Evolutionary conservation across 1,139 yeast genomes (phyloP), one percentile per base, ranked within the genome.

Genomic region (Saccharomyces hybrid): DNA sequence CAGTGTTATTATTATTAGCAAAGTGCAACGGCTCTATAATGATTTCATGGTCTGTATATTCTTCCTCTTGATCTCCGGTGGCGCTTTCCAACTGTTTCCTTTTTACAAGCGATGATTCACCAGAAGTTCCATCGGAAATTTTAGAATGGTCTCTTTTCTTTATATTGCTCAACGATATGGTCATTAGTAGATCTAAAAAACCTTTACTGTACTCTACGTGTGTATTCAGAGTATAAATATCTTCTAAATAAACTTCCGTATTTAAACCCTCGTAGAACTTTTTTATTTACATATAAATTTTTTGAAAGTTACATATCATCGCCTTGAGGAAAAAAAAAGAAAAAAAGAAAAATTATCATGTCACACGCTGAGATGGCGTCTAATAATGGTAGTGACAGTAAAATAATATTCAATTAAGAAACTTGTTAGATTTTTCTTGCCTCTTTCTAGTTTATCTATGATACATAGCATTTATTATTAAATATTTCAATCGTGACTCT

Each of bases 61-160:
- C 44, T 38, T 38, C 44, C 7, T 38, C 44, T 38, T 19, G 25
- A 2, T 38, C 44, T 16, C 7, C 44, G n/a, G 44, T 16, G 44
- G 44, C 44, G 44, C 44, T 14, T 38, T 38, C 44, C 44, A 38
- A 3, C 26, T 38, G 44, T 38, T 38, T 38, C 44, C 44, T 38
- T 19, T 38, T 38, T 19, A 19, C 44, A 11, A 23, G 44, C 44
- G 25, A 38, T 38, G 44, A 23, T 23, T 50, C 46, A 19, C 13
- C 14, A 5, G 27, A 26, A 31, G 23, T 31, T 34, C 16, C 52
- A 31, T 44, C 48, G 8, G 52, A 50, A 25, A 19, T 34, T 5
- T 28, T 32, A 6, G 52, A 25, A 5, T 26, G 44, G 13, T 38
- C 46, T 31, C 52, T 42, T 31, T 50, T 50, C 48, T 44, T 50